Base-by-base conservation (phyloP, 768 basidiomycete genomes). In the Boletus pseudopeckii region DNA sequence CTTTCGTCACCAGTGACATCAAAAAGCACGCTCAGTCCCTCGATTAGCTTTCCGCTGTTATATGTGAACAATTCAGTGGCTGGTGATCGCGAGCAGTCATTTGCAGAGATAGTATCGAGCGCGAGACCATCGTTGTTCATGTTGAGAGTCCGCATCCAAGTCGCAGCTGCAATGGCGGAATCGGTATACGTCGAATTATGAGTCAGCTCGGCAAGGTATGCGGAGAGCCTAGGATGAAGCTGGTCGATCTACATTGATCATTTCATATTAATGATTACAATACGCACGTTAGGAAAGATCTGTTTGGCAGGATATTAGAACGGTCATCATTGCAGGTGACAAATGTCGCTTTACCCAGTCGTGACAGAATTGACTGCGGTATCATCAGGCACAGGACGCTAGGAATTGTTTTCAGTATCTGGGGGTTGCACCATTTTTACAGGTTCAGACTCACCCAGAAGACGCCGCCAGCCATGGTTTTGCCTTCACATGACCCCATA, bases 11-110 rank as follows among this genome's bases (percentile, higher is more conserved):
- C 71, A 10, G 76, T 78, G 30, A 80, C 70, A 46, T 69, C 70
- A 0, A 67, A 65, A 30, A 82, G 63, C 7, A 82, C 72, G 44
- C 72, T 75, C 48, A 81, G 64, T 3, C 80, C 81, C 58, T 82
- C 80, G 22, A 82, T 71, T 46, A 72, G 77, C 53, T 82, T 82
- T 28, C 81, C 80, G 28, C 70, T 75, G 53, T 82, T 82, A 56
- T 82, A 81, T 0, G 80, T 81, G 64, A 80, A 82, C 6, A 80
- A 44, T 75, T 77, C 80, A 4, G 54, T 70, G 4, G 74, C 60
- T 2, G 78, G 73, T 1, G 79, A 77, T 32, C 76, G 67, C 2
- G 74, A 70, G 64, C 80, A 82, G 51, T 81, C 74, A 26, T 71
- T 65, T 10, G 67, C 80, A 52, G 75, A 66, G 45, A 81, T 72